phyloP scores from a whole-genome alignment of 805 yeast genomes.

The Schizosaccharomyces cryophilus region DNA sequence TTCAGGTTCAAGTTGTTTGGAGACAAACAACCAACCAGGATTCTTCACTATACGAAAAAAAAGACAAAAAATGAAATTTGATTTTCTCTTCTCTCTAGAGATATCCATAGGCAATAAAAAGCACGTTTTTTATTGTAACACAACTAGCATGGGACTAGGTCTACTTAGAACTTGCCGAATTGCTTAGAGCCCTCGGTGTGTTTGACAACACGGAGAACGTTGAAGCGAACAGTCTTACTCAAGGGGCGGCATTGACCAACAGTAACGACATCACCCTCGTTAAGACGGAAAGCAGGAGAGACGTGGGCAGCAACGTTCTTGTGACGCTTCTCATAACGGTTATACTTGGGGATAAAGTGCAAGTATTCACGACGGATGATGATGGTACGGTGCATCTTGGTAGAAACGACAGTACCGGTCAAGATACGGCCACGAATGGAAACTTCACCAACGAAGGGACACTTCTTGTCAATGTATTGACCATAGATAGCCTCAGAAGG shows the following conservation, averaged over 20 bases:
- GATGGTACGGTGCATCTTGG: conserved; percentile 99
- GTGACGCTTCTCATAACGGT: conserved; percentile 99
- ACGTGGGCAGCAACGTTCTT: conserved; percentile 99
- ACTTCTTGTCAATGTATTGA: conserved; percentile 92
- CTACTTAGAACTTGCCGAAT: conserved; percentile 73
- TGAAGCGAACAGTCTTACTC: conserved; percentile 98
- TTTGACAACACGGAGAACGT: conserved; percentile 86
- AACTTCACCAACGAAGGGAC: conserved; percentile 93
- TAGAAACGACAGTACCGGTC: conserved; percentile 97
- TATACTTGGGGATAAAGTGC: conserved; percentile 98
- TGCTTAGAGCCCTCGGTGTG: conserved; percentile 64
- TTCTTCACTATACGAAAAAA: background rate
- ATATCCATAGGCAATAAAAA: background rate
- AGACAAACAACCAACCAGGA: background rate
- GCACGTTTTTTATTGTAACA: no score
- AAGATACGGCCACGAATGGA: conserved; percentile 99
- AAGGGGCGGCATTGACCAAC: conserved; percentile 99
- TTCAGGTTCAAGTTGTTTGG: no score
- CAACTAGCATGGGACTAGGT: no score
- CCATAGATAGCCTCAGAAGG: conserved; percentile 97
- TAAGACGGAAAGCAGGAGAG: conserved; percentile 99
- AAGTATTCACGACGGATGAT: conserved; percentile 99
- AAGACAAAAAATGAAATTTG: background rate
- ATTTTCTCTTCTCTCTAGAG: background rate
- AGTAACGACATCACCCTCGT: conserved; percentile 95